These are phyloP conservation scores for Escovopsis sp. DNA, from an alignment of 2,329 filamentous ascomycete species.

Conservation along the genomic window DNA sequence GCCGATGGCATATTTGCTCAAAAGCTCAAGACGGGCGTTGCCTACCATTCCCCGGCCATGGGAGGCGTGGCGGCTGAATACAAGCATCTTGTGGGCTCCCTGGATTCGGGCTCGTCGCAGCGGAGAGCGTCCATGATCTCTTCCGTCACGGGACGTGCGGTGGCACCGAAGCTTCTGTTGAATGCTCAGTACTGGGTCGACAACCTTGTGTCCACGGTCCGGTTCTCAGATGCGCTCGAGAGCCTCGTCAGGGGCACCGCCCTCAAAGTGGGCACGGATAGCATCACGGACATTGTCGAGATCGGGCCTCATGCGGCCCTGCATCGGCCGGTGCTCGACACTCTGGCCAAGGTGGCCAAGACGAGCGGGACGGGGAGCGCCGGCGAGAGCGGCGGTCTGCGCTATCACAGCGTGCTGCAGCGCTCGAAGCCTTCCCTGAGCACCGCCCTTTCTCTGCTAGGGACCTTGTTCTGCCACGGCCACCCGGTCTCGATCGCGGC, in stretches of 20 bases:
- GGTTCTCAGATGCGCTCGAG: slow-evolving; percentile 1
- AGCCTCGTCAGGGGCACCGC: background rate
- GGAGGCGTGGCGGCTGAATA: slow-evolving; percentile 23
- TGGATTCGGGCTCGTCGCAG: background rate
- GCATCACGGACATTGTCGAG: slow-evolving; percentile 1
- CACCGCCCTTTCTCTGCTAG: slow-evolving; percentile 1
- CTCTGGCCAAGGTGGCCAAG: background rate
- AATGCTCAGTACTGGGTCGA: slow-evolving; percentile 4
- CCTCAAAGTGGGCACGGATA: background rate
- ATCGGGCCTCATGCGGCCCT: slow-evolving; percentile 3
- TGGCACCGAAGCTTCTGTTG: background rate
- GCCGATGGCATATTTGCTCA: slow-evolving; percentile 11
- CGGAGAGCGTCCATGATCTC: slow-evolving; percentile 2
- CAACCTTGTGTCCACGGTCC: slow-evolving; percentile 4
- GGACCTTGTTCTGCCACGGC: slow-evolving; percentile 1
- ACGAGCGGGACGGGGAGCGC: background rate
- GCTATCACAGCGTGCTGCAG: background rate
- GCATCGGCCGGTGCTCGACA: background rate
- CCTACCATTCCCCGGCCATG: slow-evolving; percentile 12
- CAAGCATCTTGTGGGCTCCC: slow-evolving; percentile 10
- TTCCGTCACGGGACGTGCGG: slow-evolving; percentile 1
- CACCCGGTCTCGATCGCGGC: background rate
- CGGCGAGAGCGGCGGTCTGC: too few species aligned
- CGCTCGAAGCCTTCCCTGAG: background rate
- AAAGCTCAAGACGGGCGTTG: slow-evolving; percentile 9